phyloP scores from a whole-genome alignment of 2,329 filamentous ascomycete species.

The Pseudogymnoascus sp. region DNA sequence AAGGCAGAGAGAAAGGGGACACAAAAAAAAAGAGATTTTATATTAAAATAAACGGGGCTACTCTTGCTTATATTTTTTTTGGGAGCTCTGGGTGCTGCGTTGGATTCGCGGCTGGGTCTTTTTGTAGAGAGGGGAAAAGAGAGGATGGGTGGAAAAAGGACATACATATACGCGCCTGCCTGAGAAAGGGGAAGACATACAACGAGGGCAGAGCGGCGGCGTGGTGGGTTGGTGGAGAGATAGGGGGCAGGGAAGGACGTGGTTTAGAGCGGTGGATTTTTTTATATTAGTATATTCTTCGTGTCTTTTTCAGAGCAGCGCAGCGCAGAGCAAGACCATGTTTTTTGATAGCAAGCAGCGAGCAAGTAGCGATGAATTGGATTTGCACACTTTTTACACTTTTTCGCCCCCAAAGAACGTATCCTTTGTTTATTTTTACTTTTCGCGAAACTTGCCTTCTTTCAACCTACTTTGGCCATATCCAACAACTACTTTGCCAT shows the following conservation, averaged over 20 bases:
- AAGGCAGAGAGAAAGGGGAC: background rate
- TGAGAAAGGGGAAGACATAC: background rate
- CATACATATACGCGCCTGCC: background rate
- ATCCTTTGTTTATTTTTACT: too few species aligned
- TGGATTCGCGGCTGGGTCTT: background rate
- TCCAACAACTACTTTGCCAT: too few species aligned
- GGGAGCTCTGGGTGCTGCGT: background rate
- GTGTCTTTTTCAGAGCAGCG: background rate
- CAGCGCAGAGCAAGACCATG: background rate
- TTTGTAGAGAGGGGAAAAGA: background rate
- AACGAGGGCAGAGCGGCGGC: background rate
- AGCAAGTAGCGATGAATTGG: constrained; percentile 5
- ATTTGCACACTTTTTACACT: background rate
- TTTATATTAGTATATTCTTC: background rate
- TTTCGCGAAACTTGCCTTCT: too few species aligned
- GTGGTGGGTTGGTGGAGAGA: too few species aligned
- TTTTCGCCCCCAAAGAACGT: too few species aligned
- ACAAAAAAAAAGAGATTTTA: background rate
- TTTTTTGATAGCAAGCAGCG: background rate
- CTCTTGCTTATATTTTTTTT: background rate
- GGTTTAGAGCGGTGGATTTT: background rate
- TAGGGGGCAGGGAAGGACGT: background rate
- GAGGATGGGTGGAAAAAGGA: background rate
- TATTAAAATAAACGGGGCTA: background rate
- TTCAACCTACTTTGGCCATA: too few species aligned